A percentile compares a stretch with the other conserved stretches of the same genome.
These are phyloP conservation scores for Boletus fagicola DNA, from an alignment of 768 basidiomycete genomes.

Conservation along the genomic window DNA sequence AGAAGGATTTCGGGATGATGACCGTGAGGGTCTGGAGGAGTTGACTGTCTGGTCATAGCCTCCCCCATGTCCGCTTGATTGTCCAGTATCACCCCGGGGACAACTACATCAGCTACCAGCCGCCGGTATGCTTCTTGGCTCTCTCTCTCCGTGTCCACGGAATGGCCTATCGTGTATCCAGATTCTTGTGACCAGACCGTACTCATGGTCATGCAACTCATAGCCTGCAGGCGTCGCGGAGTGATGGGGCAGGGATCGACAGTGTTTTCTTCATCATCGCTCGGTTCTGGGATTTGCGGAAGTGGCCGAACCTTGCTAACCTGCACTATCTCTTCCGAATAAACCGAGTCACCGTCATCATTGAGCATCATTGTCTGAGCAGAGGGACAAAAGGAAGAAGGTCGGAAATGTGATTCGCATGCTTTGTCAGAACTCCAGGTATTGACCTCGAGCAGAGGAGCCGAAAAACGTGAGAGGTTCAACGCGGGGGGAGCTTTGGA, in stretches of 20 bases:
- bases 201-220: constrained; percentile 11
- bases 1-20: background rate
- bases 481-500: constrained; percentile 13
- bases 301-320: constrained; percentile 7
- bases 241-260: background rate
- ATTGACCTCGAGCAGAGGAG: constrained; percentile 1
- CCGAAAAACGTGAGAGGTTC: background rate
- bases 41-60: background rate
- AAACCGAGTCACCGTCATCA: constrained; percentile 5
- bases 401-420: background rate
- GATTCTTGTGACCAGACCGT: constrained; percentile 38
- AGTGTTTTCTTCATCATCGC: background rate
- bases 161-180: constrained; percentile 40
- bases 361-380: background rate
- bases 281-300: constrained; percentile 5
- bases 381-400: background rate
- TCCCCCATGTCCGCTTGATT: background rate
- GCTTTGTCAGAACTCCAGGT: background rate
- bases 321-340: constrained; percentile 2
- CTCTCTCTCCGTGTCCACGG: constrained; percentile 6
- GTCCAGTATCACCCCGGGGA: background rate
- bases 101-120: background rate
- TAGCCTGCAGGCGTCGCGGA: background rate
- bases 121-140: background rate
- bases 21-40: background rate